Evolutionary conservation across 176 grass and related monocot genomes (phyloP).

Genomic region (Triticum monococcum): DNA sequence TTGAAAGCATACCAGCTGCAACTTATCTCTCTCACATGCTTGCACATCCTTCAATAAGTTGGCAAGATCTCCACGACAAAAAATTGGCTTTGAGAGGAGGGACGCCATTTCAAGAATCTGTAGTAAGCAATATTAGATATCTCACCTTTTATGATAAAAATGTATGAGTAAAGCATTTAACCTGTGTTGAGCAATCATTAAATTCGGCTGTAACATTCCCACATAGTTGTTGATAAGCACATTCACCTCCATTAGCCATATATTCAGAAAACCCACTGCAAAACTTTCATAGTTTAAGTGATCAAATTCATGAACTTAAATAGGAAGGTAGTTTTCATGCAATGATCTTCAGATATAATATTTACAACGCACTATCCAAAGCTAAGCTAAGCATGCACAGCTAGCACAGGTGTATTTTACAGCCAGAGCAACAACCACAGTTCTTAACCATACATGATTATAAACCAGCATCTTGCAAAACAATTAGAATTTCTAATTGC

Average conservation of each 20-base stretch:
- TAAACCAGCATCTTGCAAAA: neutral
- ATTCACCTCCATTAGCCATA: constrained; percentile 81
- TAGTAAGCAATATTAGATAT: constrained; percentile 17
- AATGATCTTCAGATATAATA: neutral
- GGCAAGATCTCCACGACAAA: constrained; percentile 74
- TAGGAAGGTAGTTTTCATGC: neutral
- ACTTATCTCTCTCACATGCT: constrained; percentile 81
- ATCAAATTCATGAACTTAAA: neutral
- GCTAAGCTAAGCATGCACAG: constrained; percentile 3
- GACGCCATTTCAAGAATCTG: constrained; percentile 90
- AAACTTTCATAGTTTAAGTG: neutral
- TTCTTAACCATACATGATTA: neutral
- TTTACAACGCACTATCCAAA: neutral
- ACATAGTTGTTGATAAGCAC: constrained; percentile 78
- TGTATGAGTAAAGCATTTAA: constrained; percentile 18
- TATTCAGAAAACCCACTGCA: constrained; percentile 81
- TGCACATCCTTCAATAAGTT: constrained; percentile 81
- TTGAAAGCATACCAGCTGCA: constrained; percentile 70
- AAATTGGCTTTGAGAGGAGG: constrained; percentile 58
- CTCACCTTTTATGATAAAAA: neutral
- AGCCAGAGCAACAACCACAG: neutral
- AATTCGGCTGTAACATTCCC: constrained; percentile 69
- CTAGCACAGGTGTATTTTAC: neutral
- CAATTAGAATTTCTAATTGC: constrained; percentile 1
- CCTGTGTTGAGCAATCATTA: constrained; percentile 97